phyloP scores from a whole-genome alignment of 2,329 filamentous ascomycete species.

The Bipolaris gigantea region DNA sequence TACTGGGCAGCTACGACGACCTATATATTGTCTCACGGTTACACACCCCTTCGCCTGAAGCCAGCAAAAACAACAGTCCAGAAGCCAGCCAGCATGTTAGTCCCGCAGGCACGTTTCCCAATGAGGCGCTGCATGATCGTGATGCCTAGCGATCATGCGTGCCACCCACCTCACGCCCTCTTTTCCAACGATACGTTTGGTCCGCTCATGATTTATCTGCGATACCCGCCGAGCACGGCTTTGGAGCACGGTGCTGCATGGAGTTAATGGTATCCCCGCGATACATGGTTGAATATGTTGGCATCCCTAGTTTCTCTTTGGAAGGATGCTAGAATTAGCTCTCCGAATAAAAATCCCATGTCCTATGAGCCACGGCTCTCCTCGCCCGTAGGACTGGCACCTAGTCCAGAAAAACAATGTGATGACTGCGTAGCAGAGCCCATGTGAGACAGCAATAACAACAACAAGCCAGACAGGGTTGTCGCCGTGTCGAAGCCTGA shows the following conservation, averaged over 20 bases:
- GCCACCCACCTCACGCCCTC: neutral
- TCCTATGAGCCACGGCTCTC: neutral
- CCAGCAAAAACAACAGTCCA: constrained; percentile 45
- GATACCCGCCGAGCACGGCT: constrained; percentile 30
- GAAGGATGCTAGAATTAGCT: neutral
- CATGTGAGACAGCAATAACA: neutral
- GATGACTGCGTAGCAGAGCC: neutral
- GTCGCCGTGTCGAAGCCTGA: neutral
- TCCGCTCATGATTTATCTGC: constrained; percentile 14
- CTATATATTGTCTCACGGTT: constrained; percentile 55
- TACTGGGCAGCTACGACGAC: constrained; percentile 51
- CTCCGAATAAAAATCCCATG: neutral
- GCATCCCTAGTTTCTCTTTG: neutral
- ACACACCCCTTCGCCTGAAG: constrained; percentile 36
- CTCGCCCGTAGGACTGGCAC: neutral
- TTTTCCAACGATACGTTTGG: constrained; percentile 13
- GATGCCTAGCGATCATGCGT: constrained; percentile 8
- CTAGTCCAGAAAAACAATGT: neutral
- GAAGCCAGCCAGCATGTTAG: constrained; percentile 44
- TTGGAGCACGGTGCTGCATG: constrained; percentile 19
- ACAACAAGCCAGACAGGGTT: neutral
- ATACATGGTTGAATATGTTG: neutral
- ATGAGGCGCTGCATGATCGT: constrained; percentile 27
- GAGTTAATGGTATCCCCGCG: constrained; percentile 1
- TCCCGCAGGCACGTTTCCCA: constrained; percentile 39